Base-by-base conservation (phyloP, 2,329 filamentous ascomycete genomes). In the Hypoxylon sp. region DNA sequence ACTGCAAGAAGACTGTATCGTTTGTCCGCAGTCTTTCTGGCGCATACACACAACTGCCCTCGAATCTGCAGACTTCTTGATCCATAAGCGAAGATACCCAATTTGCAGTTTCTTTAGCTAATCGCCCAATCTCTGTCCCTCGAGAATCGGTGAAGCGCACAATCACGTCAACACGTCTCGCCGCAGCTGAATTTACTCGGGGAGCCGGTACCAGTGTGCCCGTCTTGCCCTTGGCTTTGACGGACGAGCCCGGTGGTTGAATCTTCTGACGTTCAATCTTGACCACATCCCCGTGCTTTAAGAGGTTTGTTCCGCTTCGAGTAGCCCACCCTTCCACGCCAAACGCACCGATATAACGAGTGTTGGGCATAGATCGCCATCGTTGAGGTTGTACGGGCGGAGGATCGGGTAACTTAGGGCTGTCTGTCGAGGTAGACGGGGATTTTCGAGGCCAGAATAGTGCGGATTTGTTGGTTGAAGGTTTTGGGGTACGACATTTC, bases 1-100 rank as follows among this genome's bases (percentile, higher is more conserved):
- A 80, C 78, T 99, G 96, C 5, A 99, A 79, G 74, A 95, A 97
- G n/a, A 99, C 86, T 0, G 94, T 98, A 74, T 99, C 96, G 75
- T 97, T 97, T 7, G 94, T 96, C 53, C 93, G 87, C 51, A 98
- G 80, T 50, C 88, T 85, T 61, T 98, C 95, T 0, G 94, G 94
- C 0, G 93, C 93, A 78, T 92, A 98, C 1, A 99, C 93, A 75
- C 94, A 97, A 11, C 87, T 89, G 5, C 92, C 96, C 72, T 97
- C 92, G 68, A 99, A 97, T 21, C 82, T 87, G 82, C 94, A 98
- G 2, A 98, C 86, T 32, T 91, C 91, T 77, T 98, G 94, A 75
- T 99, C 96, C 56, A 98, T 89, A 72, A 99, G 81, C 0, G 94
- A 91, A 2, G 96, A 97, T 5, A 98, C 92, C 94, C 96, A 99